Base-by-base conservation (phyloP, 768 basidiomycete species). In the Kwoniella sp. region DNA sequence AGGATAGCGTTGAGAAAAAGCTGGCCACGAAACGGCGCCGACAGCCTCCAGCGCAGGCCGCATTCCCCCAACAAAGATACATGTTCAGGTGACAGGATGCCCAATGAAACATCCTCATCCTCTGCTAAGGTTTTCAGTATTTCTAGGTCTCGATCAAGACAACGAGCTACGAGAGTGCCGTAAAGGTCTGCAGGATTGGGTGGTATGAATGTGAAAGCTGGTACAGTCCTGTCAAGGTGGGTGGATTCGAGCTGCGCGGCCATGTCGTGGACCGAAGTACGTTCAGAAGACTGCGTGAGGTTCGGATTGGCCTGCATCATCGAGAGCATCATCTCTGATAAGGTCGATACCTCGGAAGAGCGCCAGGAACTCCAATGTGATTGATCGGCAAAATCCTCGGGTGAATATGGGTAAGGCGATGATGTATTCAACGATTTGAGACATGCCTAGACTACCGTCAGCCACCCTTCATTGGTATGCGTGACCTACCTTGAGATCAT, bases 41-140 rank as follows among this genome's bases (percentile, higher is more conserved):
- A 85, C 65, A 98, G 88, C 51, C 95, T 84, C 96, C 96, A 98
- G 46, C 92, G 85, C 63, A 90, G 69, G 2, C 91, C 91, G 70
- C 92, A 93, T 70, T 94, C 90, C 61, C 88, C 88, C 69, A 97
- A 85, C 37, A 99, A 82, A 60, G 90, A 89, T 46, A 91, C 83
- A 76, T 97, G 91, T 12, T 85, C 77, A 1, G 85, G 76, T 2
- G 91, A 91, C 19, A 99, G 81, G 60, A 99, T 97, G 7, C 91
- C 90, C 37, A 98, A 82, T 0, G 93, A 91, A 17, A 99, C 95
- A 81, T 98, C 93, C 69, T 97, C 91, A 70, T 91, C 90, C 55
- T 82, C 81, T 4, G 91, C 89, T n/a, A 97, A 88, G 50, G 89
- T 89, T 53, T 89, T 84, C 90, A 99, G 92, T 37, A 88, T 85